Conservation (phyloP, 768 basidiomycete genomes). For the Lactifluus hygrophoroides region DNA sequence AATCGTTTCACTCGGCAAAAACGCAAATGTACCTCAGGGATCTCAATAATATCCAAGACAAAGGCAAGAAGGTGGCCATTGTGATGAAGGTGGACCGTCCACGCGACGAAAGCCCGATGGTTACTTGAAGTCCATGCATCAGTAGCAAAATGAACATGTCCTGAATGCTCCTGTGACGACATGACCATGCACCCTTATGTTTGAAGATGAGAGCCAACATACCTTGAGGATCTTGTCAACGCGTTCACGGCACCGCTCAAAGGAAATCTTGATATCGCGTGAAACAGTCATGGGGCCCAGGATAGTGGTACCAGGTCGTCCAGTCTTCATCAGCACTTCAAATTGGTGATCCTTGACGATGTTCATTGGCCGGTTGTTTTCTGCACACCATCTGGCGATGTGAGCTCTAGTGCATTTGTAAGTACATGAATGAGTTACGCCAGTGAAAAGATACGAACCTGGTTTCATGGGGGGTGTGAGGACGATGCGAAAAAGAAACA, state of each 20-base stretch:
- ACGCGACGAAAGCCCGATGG: slow-evolving; percentile 27
- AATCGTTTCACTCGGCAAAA: no score
- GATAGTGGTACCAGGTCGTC: neutral
- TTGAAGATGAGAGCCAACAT: neutral
- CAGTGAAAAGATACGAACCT: no score
- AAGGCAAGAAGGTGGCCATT: slow-evolving; percentile 25
- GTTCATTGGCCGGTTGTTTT: no score
- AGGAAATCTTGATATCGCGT: slow-evolving; percentile 21
- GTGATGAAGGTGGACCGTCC: slow-evolving; percentile 29
- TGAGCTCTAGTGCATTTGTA: no score
- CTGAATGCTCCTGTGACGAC: neutral
- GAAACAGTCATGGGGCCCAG: neutral
- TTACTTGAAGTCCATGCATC: slow-evolving; percentile 35
- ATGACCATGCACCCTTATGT: neutral
- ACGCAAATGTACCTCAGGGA: no score
- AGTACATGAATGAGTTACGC: no score
- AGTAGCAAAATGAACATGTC: slow-evolving; percentile 22
- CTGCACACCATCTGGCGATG: no score
- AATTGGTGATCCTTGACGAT: no score
- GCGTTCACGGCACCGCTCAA: slow-evolving; percentile 27
- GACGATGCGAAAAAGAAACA: no score
- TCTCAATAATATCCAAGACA: slow-evolving; percentile 33
- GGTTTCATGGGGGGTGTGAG: no score
- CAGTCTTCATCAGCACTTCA: neutral
- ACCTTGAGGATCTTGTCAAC: slow-evolving; percentile 1